Conservation (phyloP, 1,139 yeast genomes). For the Scheffersomyces quercinus region DNA sequence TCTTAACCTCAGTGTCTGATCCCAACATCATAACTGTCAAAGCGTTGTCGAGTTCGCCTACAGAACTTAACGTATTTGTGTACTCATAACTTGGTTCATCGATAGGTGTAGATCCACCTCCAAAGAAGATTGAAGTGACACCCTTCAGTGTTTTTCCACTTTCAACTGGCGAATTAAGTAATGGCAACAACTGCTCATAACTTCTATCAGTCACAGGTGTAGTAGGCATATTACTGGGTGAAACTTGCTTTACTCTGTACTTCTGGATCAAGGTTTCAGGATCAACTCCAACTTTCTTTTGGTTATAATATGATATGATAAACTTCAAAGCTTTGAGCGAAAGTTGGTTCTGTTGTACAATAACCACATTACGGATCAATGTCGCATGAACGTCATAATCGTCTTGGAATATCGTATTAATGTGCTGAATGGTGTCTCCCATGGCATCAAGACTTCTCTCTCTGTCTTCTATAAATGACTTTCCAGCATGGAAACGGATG, state of each 20-base stretch:
- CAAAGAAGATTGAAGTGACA: constrained; percentile 49
- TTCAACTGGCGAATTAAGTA: neutral
- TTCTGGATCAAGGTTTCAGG: constrained; percentile 22
- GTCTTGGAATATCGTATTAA: constrained; percentile 68
- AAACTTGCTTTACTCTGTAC: constrained; percentile 21
- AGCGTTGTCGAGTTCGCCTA: constrained; percentile 39
- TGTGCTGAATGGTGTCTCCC: constrained; percentile 85
- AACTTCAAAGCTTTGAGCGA: constrained; percentile 55
- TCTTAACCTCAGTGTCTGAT: constrained; percentile 39
- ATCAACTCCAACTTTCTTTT: constrained; percentile 14
- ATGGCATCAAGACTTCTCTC: constrained; percentile 67
- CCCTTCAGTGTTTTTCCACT: constrained; percentile 1
- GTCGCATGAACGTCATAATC: constrained; percentile 71
- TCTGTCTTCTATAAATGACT: constrained; percentile 57
- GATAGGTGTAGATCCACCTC: constrained; percentile 70
- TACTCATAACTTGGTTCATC: constrained; percentile 71
- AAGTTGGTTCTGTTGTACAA: constrained; percentile 60
- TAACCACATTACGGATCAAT: constrained; percentile 65
- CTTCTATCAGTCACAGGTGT: constrained; percentile 10
- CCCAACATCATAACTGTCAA: constrained; percentile 63
- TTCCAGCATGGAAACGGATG: constrained; percentile 71
- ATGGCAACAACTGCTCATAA: neutral
- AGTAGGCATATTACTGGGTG: constrained; percentile 12
- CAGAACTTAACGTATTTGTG: constrained; percentile 45
- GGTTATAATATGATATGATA: constrained; percentile 35